Base-by-base conservation (phyloP, 208 protist species). In the Leptomonas pyrrhocoris region DNA sequence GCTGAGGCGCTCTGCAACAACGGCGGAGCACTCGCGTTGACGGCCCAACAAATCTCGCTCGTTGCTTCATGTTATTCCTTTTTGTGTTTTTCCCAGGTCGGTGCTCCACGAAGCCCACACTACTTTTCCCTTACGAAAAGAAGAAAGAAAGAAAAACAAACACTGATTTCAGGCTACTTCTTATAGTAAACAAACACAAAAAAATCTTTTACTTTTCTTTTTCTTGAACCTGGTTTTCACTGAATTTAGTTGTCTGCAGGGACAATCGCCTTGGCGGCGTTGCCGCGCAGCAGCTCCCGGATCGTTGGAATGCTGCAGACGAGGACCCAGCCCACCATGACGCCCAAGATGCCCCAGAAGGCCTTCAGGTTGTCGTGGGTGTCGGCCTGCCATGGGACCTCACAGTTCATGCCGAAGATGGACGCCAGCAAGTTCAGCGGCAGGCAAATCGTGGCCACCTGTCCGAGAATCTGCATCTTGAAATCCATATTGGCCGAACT, bases 351-450 rank as follows among this genome's bases (percentile, higher is more conserved):
- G 53, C 71, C 75, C 51, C 61, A 84, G 71, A 95, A 95, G 18
- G 85, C 71, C 23, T 62, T 61, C 51, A 96, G 79, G 54, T 83
- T 80, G 58, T 67, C 54, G 75, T 90, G 58, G 8, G 60, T 59
- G 60, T 89, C 86, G 11, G 54, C 31, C 72, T 92, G 86, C 55
- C 80, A 94, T 50, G 94, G 92, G 21, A 97, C 87, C 56, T 82
- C 74, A 68, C 85, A 91, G 77, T 97, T 97, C 91, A 97, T 96
- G 54, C 94, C 94, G 48, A 96, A 96, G 46, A 95, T 86, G 48
- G 83, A 86, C 43, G 88, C 81, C 30, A 97, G 13, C 11, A 97
- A 66, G 59, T 94, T 96, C 11, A 95, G 82, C 48, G 94, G 94
- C 36, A 97, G 84, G 67, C 83, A 93, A 28, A 93, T 86, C 15